A percentile compares a stretch with the other conserved stretches of the same genome.
Conservation (phyloP, 768 basidiomycete species). For the Hygrocybe punicea region DNA sequence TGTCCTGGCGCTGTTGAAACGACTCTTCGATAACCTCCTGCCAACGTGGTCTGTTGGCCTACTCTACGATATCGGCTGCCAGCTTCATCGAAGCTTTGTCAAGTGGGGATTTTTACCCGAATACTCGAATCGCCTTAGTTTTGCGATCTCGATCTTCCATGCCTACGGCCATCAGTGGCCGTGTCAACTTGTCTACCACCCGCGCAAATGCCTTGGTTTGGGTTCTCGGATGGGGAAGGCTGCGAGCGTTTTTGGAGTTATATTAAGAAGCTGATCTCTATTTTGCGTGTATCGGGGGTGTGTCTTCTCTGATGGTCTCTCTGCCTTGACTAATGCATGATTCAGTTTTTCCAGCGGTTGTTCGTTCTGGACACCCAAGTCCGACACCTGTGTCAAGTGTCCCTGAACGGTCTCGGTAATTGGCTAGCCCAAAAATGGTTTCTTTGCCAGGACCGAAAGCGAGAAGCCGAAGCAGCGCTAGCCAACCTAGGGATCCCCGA, state of each 20-base stretch:
- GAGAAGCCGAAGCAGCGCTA: neutral
- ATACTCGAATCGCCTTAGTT: slow-evolving; percentile 22
- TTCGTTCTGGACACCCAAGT: slow-evolving; percentile 5
- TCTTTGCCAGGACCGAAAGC: slow-evolving; percentile 1
- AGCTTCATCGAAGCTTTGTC: slow-evolving; percentile 20
- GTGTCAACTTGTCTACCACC: slow-evolving; percentile 33
- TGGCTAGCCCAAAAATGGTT: slow-evolving; percentile 1
- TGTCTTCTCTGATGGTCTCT: neutral
- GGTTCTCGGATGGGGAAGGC: slow-evolving; percentile 28
- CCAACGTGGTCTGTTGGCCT: slow-evolving; percentile 12
- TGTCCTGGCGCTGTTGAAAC: slow-evolving; percentile 27
- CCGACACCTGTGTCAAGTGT: neutral
- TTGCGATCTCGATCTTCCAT: slow-evolving; percentile 34
- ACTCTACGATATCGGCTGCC: slow-evolving; percentile 36
- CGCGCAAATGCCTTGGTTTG: slow-evolving; percentile 24
- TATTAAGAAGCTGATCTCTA: slow-evolving; percentile 8
- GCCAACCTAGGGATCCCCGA: neutral
- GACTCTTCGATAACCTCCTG: slow-evolving; percentile 30
- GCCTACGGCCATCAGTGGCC: slow-evolving; percentile 38
- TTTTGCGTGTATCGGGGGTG: slow-evolving; percentile 8
- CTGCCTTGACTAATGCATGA: neutral
- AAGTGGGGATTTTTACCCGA: slow-evolving; percentile 20
- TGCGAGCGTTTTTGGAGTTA: slow-evolving; percentile 28
- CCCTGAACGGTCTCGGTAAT: neutral
- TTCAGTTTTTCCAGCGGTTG: slow-evolving; percentile 2